Evolutionary conservation across 2,329 filamentous ascomycete species (phyloP).

Genomic region (Colletotrichum navitas): DNA sequence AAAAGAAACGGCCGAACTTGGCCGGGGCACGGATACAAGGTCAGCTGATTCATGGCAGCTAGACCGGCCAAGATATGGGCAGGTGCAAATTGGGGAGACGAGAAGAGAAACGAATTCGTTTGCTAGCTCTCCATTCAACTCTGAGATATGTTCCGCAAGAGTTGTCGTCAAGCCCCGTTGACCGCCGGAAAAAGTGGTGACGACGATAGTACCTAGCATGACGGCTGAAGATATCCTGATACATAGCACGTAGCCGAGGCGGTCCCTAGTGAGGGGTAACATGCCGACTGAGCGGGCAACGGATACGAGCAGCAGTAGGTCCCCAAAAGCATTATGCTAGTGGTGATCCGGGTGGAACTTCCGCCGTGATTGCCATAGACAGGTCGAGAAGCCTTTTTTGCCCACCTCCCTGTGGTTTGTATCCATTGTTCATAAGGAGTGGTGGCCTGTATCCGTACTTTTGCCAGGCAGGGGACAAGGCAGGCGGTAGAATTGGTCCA

Average conservation of each 20-base stretch:
- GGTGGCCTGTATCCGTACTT: background rate
- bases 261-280: background rate
- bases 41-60: background rate
- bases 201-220: conserved; percentile 7
- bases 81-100: background rate
- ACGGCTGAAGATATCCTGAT: background rate
- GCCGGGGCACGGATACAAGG: background rate
- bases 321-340: background rate
- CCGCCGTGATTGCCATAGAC: background rate
- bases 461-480: background rate
- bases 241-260: background rate
- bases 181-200: background rate
- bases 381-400: background rate
- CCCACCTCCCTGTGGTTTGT: background rate
- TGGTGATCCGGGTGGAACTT: background rate
- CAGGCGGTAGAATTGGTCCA: conserved; percentile 15
- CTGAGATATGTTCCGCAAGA: background rate
- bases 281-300: background rate
- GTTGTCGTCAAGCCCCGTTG: background rate
- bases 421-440: background rate
- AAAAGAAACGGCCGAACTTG: background rate
- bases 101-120: background rate
- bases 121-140: background rate
- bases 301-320: background rate
- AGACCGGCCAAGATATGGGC: background rate